Evolutionary conservation across 23 red algal species (phyloP), one percentile per base, ranked within the genome.

Genomic region (Gracilaria domingensis): DNA sequence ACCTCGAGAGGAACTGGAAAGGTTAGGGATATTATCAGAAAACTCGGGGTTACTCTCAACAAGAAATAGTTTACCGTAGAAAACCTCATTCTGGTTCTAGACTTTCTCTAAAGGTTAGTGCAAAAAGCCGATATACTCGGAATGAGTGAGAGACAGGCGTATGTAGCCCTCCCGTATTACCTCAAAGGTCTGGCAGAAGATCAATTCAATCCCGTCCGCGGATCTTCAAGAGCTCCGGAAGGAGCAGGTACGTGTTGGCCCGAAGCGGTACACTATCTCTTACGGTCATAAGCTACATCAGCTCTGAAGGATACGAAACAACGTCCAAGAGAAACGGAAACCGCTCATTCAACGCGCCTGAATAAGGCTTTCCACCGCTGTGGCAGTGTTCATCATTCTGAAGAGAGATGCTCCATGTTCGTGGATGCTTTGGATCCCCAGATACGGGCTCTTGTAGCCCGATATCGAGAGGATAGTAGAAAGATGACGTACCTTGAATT

Each of bases 51-150:
- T 30, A 84, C 8, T 8, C 9, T 84, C 33, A 36, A 8, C 12
- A 66, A 84, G 5, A 29, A 25, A 7, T 6, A 0, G 21, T 66
- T 84, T 84, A 30, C 55, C 9, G 81, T 0, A 33, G 56, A 84
- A 84, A 33, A 84, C 8, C 54, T 6, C 49, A 84, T 84, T 5
- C 13, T 65, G 55, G 80, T 84, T 4, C n/a, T 84, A 8, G 54
- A 84, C 8, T 84, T 84, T 28, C 29, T 84, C 9, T 12, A 12
- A 9, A 29, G 80, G 23, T 84, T 65, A 7, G 80, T 66, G 8
- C 32, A 61, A 6, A 44, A 82, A 59, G 42, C 47, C 47, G 47
- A 32, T 59, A 29, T 59, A 5, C 80, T 56, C 42, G 37, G 60
- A 23, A 84, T 84, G 55, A 66, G 4, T 4, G 80, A 84, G 35